Evolutionary conservation across 140 eudicot genomes (phyloP).

Genomic region (Erigeron philadelphicus): DNA sequence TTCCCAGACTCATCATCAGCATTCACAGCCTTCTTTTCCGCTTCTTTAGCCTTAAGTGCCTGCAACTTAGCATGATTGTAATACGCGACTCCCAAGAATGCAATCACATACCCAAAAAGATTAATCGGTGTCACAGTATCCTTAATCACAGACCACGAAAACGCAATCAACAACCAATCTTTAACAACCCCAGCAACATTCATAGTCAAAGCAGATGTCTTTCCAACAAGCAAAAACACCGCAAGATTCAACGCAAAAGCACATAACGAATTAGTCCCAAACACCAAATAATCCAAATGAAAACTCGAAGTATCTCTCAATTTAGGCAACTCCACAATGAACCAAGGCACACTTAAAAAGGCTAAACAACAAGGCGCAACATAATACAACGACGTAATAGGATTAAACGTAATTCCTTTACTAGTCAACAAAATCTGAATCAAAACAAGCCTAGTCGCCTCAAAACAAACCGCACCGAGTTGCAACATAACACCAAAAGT

Average conservation of each 20-base stretch:
- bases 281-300: slow-evolving; percentile 40
- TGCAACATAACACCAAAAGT: slow-evolving; percentile 42
- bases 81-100: slow-evolving; percentile 49
- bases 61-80: slow-evolving; percentile 50
- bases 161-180: slow-evolving; percentile 60
- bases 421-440: slow-evolving; percentile 39
- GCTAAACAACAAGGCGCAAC: slow-evolving; percentile 50
- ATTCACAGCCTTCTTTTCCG: slow-evolving; percentile 36
- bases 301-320: slow-evolving; percentile 44
- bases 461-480: slow-evolving; percentile 45
- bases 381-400: slow-evolving; percentile 41
- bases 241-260: slow-evolving; percentile 57
- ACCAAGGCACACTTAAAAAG: slow-evolving; percentile 40
- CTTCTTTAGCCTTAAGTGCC: slow-evolving; percentile 47
- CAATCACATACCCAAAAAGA: slow-evolving; percentile 49
- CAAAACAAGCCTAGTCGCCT: slow-evolving; percentile 44
- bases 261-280: slow-evolving; percentile 50
- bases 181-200: slow-evolving; percentile 65
- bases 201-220: slow-evolving; percentile 64
- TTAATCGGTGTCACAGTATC: slow-evolving; percentile 49
- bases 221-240: slow-evolving; percentile 56
- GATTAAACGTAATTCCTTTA: slow-evolving; percentile 37
- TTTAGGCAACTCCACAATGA: slow-evolving; percentile 37
- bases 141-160: slow-evolving; percentile 63
- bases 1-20: slow-evolving; percentile 46